phyloP scores from a whole-genome alignment of 1,284 basidiomycete genomes.

The Thecaphora thlaspeos region DNA sequence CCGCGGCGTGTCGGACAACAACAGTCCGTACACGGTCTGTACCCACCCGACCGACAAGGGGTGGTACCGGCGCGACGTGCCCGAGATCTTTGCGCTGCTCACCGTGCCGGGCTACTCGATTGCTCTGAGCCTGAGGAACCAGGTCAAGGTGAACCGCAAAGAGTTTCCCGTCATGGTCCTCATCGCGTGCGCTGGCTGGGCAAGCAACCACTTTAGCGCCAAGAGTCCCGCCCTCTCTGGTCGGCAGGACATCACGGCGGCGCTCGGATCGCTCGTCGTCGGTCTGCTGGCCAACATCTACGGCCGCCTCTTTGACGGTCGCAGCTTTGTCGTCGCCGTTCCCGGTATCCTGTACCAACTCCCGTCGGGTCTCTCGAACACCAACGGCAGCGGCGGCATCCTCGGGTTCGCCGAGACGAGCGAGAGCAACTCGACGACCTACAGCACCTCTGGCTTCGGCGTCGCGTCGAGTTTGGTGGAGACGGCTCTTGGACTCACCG shows the following conservation, averaged over 20 bases:
- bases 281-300: slow-evolving; percentile 80
- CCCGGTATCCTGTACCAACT: slow-evolving; percentile 79
- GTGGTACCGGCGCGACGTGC: slow-evolving; percentile 61
- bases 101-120: slow-evolving; percentile 76
- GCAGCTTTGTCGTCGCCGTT: slow-evolving; percentile 69
- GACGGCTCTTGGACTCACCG: slow-evolving; percentile 53
- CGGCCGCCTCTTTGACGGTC: slow-evolving; percentile 74
- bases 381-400: slow-evolving; percentile 69
- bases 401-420: slow-evolving; percentile 65
- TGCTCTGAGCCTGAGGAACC: slow-evolving; percentile 73
- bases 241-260: slow-evolving; percentile 53
- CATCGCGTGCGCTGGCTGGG: slow-evolving; percentile 76
- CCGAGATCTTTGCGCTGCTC: slow-evolving; percentile 63
- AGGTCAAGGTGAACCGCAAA: slow-evolving; percentile 68
- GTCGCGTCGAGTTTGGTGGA: slow-evolving; percentile 46
- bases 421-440: slow-evolving; percentile 12
- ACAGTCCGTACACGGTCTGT: slow-evolving; percentile 20
- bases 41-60: slow-evolving; percentile 17
- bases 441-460: slow-evolving; percentile 27
- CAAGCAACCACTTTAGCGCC: slow-evolving; percentile 34
- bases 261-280: slow-evolving; percentile 72
- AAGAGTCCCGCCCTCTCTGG: slow-evolving; percentile 22
- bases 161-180: slow-evolving; percentile 70
- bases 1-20: slow-evolving; percentile 10
- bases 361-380: slow-evolving; percentile 76